phyloP scores from a whole-genome alignment of 495 filamentous ascomycete genomes.

The Daldinia grandis region DNA sequence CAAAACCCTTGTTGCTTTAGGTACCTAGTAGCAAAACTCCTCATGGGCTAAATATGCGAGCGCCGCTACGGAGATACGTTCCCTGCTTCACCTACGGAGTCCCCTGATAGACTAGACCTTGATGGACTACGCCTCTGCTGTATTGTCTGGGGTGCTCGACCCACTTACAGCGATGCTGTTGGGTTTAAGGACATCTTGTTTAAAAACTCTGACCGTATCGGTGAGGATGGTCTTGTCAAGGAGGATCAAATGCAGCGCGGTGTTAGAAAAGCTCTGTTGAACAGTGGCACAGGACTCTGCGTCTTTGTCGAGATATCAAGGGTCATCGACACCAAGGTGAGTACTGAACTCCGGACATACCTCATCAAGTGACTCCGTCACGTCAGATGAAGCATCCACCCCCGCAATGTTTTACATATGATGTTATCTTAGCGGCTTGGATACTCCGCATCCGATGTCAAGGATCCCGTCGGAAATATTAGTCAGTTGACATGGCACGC shows the following conservation, averaged over 20 bases:
- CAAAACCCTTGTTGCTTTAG: constrained; percentile 13
- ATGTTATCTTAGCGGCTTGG: constrained; percentile 10
- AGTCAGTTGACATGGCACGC: background rate
- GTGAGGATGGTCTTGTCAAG: background rate
- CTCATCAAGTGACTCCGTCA: background rate
- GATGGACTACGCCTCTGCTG: constrained; percentile 1
- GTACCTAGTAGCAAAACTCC: background rate
- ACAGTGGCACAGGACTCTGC: background rate
- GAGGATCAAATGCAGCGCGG: background rate
- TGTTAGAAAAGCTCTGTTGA: background rate
- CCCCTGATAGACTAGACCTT: background rate
- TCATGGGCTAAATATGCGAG: constrained; percentile 8
- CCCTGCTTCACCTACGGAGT: background rate
- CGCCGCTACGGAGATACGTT: background rate
- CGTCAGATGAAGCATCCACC: background rate
- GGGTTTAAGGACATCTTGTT: background rate
- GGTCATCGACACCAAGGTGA: constrained; percentile 11
- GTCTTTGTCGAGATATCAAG: constrained; percentile 8
- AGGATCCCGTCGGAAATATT: background rate
- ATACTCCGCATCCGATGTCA: constrained; percentile 12
- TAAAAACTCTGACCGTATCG: background rate
- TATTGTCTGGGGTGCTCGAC: background rate
- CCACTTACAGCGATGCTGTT: background rate
- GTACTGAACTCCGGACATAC: background rate
- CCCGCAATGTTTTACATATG: constrained; percentile 20